These are phyloP conservation scores for Flaveria trinervia DNA, from an alignment of 129 eudicot genomes.

Conservation along the genomic window DNA sequence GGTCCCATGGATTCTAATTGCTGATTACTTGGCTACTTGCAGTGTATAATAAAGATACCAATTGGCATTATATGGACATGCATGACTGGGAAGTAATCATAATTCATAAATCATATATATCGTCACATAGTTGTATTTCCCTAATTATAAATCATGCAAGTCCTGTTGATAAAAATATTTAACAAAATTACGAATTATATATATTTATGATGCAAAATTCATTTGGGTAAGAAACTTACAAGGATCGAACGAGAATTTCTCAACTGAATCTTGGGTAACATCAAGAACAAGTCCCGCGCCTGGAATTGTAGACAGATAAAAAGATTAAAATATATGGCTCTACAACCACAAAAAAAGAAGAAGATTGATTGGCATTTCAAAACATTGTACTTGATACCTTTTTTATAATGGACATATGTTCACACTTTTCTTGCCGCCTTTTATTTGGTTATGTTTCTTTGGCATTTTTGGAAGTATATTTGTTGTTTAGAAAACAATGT, in stretches of 20 bases:
- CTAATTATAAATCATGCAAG: not conserved
- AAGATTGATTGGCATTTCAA: not conserved
- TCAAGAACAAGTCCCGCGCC: slow-evolving; percentile 85
- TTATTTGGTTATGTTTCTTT: not conserved
- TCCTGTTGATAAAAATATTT: not conserved
- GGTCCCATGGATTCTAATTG: not conserved
- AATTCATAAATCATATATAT: not conserved
- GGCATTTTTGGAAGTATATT: not conserved
- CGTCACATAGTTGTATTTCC: not conserved
- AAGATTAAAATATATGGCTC: not conserved
- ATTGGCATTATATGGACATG: no score
- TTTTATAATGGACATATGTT: not conserved
- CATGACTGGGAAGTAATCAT: not conserved
- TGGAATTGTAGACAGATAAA: slow-evolving; percentile 23
- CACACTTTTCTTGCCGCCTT: not conserved
- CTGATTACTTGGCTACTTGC: not conserved
- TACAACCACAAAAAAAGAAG: not conserved
- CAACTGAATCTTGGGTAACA: slow-evolving; percentile 70
- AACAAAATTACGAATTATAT: not conserved
- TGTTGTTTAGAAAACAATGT: not conserved
- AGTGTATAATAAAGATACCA: not conserved
- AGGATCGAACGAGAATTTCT: slow-evolving; percentile 84
- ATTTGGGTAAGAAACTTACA: slow-evolving; percentile 45
- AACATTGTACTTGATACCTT: not conserved
- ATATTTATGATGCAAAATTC: not conserved